A percentile compares a stretch with the other conserved stretches of the same genome.
Conservation (phyloP, 1,284 basidiomycete genomes). For the Amylostereum areolatum region DNA sequence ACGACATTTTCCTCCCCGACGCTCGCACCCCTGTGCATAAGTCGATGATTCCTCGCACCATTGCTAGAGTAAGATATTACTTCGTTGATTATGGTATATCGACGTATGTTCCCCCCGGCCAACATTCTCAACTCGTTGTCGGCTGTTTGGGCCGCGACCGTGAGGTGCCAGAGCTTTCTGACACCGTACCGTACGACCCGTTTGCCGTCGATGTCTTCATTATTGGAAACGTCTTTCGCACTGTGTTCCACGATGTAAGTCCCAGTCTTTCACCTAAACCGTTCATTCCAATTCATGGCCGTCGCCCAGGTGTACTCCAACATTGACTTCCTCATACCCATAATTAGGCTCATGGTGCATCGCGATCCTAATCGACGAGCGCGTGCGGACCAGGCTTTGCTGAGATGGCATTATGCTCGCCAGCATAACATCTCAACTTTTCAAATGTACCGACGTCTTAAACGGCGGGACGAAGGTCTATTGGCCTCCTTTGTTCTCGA, state of each 20-base stretch:
- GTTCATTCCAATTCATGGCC: neutral
- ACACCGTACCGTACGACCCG: constrained; percentile 19
- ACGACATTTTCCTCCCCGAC: neutral
- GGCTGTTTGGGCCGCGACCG: constrained; percentile 16
- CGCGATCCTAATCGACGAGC: constrained; percentile 10
- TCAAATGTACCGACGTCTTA: neutral
- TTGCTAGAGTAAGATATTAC: constrained; percentile 9
- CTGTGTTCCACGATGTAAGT: constrained; percentile 18
- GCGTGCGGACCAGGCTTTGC: neutral
- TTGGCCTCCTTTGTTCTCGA: too few relatives aligned
- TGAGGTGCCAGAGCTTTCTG: constrained; percentile 22
- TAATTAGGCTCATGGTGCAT: constrained; percentile 16
- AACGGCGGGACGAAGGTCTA: neutral
- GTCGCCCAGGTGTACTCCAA: constrained; percentile 12
- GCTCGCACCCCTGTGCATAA: neutral
- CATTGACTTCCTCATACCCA: constrained; percentile 16
- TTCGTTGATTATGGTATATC: constrained; percentile 13
- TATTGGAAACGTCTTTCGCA: constrained; percentile 18
- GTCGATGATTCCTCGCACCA: neutral
- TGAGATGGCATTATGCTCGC: neutral
- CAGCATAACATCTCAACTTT: neutral
- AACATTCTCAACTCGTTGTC: constrained; percentile 3
- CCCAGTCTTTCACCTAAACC: neutral
- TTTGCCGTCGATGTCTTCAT: constrained; percentile 25
- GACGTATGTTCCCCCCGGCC: neutral